Percentiles rank a stretch among this genome's conserved stretches.
phyloP scores from a whole-genome alignment of 306 rosid genomes.

The Acacia crassicarpa region DNA sequence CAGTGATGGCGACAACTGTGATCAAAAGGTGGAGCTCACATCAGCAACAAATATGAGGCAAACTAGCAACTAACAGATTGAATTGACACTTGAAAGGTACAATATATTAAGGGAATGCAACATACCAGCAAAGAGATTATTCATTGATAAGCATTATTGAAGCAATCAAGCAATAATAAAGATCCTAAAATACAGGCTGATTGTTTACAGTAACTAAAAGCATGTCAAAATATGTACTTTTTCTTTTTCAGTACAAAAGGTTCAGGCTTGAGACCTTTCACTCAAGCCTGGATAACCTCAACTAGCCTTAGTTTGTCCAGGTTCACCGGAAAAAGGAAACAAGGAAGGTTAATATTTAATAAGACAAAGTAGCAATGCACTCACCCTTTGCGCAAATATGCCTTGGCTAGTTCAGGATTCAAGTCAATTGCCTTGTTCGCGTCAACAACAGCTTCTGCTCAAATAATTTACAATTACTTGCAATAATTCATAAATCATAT shows the following conservation, averaged over 20 bases:
- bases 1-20: not conserved
- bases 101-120: not conserved
- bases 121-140: not conserved
- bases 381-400: conserved; percentile 90
- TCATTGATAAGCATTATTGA: not conserved
- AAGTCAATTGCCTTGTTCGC: conserved; percentile 84
- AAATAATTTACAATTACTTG: conserved; percentile 22
- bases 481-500: conserved; percentile 8
- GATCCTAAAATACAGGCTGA: not conserved
- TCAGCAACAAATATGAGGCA: not conserved
- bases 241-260: not conserved
- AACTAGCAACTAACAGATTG: not conserved
- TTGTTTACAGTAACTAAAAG: not conserved
- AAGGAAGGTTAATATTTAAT: not conserved
- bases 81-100: not conserved
- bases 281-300: not conserved
- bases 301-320: not conserved
- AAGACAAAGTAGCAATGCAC: not conserved
- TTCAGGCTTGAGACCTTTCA: not conserved
- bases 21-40: not conserved
- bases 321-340: not conserved
- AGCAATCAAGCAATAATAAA: not conserved
- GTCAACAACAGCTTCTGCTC: conserved; percentile 81
- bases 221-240: not conserved
- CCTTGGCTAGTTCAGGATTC: conserved; percentile 56